Base-by-base conservation (phyloP, 106 monocot genomes). In the Platanthera zijinensis region DNA sequence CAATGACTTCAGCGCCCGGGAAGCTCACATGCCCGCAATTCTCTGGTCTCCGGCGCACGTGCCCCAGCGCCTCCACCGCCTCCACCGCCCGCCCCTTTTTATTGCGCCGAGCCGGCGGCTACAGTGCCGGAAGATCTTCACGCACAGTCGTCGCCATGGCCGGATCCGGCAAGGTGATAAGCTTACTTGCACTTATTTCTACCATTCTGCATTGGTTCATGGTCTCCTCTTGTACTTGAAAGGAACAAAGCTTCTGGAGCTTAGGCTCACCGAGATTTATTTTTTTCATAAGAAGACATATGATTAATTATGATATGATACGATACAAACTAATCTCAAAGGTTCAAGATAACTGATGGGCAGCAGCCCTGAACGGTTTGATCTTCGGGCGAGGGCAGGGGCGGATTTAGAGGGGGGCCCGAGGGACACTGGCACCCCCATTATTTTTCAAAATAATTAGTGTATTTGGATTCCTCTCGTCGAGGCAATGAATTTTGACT, bases 91-190 rank as follows among this genome's bases (percentile, higher is more conserved):
- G 7, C 68, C 39, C 72, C 17, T 45, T 69, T 57, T 71, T 76
- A 67, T 52, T 69, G 68, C 52, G 68, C 52, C 76, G 83, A 66
- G 8, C 75, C 76, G 21, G 25, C 66, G 28, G 83, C 62, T 67
- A 71, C 80, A 77, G 74, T 18, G 54, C 72, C n/a, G 77, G 84
- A 1, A 68, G 82, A 49, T 59, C 84, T 46, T 78, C 80, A 2
- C 49, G 86, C 51, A 78, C 82, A 49, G 80, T 89, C 69, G 77
- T 89, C 25, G 86, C 89, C 77, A 89, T 89, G 89, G 86, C 89
- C 52, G 89, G 89, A 71, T 78, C 89, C 46, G 89, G 89, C 76
- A 89, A 89, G 86, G 89, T 89, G 46, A 21, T 19, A n/a, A 12
- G 12, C 50, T 69, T 25, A 46, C n/a, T 46, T 28, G 39, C 10